Base-by-base conservation (phyloP, 495 filamentous ascomycete species). In the Parathielavia hyrcaniae region DNA sequence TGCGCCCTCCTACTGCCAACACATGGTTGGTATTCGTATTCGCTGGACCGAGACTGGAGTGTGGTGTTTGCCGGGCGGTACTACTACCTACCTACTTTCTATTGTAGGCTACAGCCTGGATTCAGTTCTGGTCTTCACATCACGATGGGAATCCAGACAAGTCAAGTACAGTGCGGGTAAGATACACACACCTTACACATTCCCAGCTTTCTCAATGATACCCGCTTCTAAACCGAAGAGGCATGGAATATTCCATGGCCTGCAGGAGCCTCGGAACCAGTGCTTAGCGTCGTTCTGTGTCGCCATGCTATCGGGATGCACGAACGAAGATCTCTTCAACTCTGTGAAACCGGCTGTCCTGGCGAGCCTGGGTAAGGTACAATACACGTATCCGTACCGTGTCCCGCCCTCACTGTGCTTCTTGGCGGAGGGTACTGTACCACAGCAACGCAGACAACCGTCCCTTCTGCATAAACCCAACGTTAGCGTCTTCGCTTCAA, bases 381-480 rank as follows among this genome's bases (percentile, higher is more conserved):
- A n/a, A n/a, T n/a, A n/a, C n/a, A n/a, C 23, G 20, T 2, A 12
- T 38, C 1, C 9, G 13, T 14, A 38, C 35, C n/a, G n/a, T 11
- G 35, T 11, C 12, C 14, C 47, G 17, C 30, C 5, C 17, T 22
- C 23, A 54, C 52, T 12, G 52, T 54, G 41, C 40, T 1, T 45
- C 52, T 44, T 54, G 41, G 52, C 52, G 35, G 9, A 19, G n/a
- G 52, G 30, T 36, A 45, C 52, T 45, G 52, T 44, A 35, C 52
- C 52, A 54, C 23, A 54, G 20, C 50, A 5, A 38, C 48, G 34
- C n/a, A 35, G n/a, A n/a, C n/a, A n/a, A n/a, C n/a, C n/a, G n/a
- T n/a, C 48, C 36, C 20, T 30, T 0, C 13, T 14, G 44, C 19
- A 19, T 1, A 20, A n/a, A 19, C 5, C 9, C 20, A 20, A 41